Percentiles rank a stretch among this genome's conserved stretches.
These are phyloP conservation scores for Aristolochia californica DNA, from an alignment of 164 flowering plant species.

Conservation along the genomic window DNA sequence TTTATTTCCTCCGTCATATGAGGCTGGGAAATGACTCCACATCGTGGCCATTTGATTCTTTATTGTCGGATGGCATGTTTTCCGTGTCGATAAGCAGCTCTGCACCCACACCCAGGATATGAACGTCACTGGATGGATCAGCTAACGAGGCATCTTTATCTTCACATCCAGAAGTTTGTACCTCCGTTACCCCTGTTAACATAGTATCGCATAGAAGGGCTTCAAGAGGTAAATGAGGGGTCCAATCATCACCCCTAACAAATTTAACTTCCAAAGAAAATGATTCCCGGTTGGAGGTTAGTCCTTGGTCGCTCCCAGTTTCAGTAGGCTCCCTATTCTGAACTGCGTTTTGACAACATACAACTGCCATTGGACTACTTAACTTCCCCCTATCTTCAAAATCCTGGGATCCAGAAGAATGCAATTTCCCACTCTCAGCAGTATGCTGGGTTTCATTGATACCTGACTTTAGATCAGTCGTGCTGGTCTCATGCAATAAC, in stretches of 20 bases:
- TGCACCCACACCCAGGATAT: not conserved
- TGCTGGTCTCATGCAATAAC: not conserved
- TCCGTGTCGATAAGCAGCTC: not conserved
- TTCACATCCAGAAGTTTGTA: not conserved
- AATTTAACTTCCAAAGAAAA: slow-evolving; percentile 63
- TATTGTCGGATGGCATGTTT: not conserved
- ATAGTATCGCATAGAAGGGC: slow-evolving; percentile 26
- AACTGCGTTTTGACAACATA: not conserved
- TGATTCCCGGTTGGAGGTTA: slow-evolving; percentile 34
- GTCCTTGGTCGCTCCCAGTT: not conserved
- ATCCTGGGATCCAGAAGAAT: not conserved
- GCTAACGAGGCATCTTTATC: not conserved
- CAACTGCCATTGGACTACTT: not conserved
- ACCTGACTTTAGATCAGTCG: too few species aligned
- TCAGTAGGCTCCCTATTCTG: not conserved
- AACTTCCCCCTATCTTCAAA: too few species aligned
- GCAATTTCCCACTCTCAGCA: too few species aligned
- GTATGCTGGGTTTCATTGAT: not conserved
- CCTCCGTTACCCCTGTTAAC: not conserved
- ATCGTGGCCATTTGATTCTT: not conserved
- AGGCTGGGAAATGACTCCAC: not conserved
- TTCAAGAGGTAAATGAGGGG: slow-evolving; percentile 27
- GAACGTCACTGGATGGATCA: not conserved
- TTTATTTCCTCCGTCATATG: too few species aligned
- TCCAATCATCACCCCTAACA: slow-evolving; percentile 12